These are phyloP conservation scores for Penicillium lagena DNA, from an alignment of 495 filamentous ascomycete species.

Conservation along the genomic window DNA sequence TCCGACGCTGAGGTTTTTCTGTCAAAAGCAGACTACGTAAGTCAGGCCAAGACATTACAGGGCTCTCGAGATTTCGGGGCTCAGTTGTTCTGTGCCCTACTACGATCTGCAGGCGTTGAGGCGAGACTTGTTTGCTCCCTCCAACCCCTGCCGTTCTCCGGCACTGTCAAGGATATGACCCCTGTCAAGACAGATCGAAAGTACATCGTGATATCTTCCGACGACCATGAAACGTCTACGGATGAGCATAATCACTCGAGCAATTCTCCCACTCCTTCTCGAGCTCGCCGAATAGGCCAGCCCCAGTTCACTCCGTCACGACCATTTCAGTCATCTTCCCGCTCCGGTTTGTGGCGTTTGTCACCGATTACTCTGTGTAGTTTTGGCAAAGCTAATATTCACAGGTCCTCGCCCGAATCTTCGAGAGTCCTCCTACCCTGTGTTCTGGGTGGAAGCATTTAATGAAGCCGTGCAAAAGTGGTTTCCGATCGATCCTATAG, in stretches of 20 bases:
- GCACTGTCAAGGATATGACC: conserved; percentile 45
- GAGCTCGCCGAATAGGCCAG: conserved; percentile 34
- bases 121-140: conserved; percentile 91
- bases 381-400: background rate
- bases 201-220: conserved; percentile 32
- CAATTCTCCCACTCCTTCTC: conserved; percentile 12
- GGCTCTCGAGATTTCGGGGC: conserved; percentile 87
- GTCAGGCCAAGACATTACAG: conserved; percentile 54
- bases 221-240: conserved; percentile 26
- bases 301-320: conserved; percentile 31
- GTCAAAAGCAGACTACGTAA: conserved; percentile 63
- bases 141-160: conserved; percentile 69
- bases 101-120: conserved; percentile 71
- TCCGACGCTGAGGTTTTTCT: conserved; percentile 35
- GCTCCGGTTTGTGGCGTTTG: conserved; percentile 4
- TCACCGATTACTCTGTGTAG: background rate
- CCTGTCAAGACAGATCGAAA: conserved; percentile 31
- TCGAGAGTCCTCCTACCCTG: conserved; percentile 57
- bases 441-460: conserved; percentile 93
- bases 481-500: conserved; percentile 80
- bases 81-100: conserved; percentile 81
- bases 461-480: conserved; percentile 81
- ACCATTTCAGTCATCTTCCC: conserved; percentile 5
- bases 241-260: conserved; percentile 12
- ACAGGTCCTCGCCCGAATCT: conserved; percentile 13